Percentiles rank a stretch among this genome's conserved stretches.
These are phyloP conservation scores for Chrysanthemum lavandulifolium DNA, from an alignment of 129 eudicot species.

Conservation along the genomic window DNA sequence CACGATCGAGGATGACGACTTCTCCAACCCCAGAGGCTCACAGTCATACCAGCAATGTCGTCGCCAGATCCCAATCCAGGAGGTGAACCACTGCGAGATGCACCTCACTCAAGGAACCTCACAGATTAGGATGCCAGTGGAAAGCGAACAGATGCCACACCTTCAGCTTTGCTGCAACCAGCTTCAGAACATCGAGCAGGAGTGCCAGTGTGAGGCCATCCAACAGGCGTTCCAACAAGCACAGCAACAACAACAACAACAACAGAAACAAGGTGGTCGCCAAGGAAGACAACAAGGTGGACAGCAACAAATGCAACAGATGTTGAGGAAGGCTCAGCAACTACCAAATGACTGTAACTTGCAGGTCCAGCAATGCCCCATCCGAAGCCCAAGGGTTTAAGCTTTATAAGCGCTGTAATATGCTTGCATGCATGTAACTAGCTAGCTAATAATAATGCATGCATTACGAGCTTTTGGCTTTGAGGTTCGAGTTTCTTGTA, in stretches of 20 bases:
- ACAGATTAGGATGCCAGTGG: not conserved
- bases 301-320: not conserved
- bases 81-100: conserved; percentile 9
- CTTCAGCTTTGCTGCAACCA: conserved; percentile 8
- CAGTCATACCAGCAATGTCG: not conserved
- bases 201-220: conserved; percentile 16
- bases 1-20: not conserved
- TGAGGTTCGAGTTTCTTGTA: not conserved
- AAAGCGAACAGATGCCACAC: not conserved
- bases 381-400: conserved; percentile 8
- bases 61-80: not conserved
- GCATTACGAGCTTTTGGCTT: not conserved
- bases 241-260: not conserved
- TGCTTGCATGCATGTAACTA: no score
- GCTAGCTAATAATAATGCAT: no score
- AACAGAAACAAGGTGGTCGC: not conserved
- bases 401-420: not conserved
- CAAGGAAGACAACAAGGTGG: not conserved
- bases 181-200: not conserved
- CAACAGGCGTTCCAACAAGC: not conserved
- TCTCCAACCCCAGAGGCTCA: not conserved
- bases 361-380: conserved; percentile 8
- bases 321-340: not conserved
- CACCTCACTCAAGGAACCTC: conserved; percentile 6
- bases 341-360: not conserved